Percentiles rank a stretch among this genome's conserved stretches.
These are phyloP conservation scores for Skeletonema menzelii DNA, from an alignment of 108 stramenopile species.

Conservation along the genomic window DNA sequence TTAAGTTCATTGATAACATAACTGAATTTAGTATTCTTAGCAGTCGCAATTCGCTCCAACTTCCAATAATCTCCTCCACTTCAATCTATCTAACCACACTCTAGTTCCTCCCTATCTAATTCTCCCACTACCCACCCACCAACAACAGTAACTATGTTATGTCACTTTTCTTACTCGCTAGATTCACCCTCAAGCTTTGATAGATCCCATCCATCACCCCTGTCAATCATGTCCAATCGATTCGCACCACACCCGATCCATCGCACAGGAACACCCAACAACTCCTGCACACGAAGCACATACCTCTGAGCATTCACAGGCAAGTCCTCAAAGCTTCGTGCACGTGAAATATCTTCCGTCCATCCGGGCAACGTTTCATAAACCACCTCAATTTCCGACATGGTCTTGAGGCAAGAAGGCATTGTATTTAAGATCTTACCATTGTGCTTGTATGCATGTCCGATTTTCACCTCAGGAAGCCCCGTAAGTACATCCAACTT, in stretches of 20 bases:
- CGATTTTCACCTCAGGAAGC: conserved; percentile 79
- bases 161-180: not conserved
- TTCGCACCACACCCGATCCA: conserved; percentile 99
- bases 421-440: conserved; percentile 87
- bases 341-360: conserved; percentile 90
- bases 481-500: conserved; percentile 99
- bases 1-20: too few species aligned
- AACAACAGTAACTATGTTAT: not conserved
- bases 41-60: not conserved
- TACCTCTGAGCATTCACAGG: conserved; percentile 93
- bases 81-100: not conserved
- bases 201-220: conserved; percentile 81
- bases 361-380: conserved; percentile 96
- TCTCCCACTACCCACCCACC: not conserved
- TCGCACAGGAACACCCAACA: conserved; percentile 90
- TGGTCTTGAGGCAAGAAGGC: conserved; percentile 88
- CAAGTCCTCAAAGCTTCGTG: conserved; percentile 92
- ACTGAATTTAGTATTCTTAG: too few species aligned
- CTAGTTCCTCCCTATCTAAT: not conserved
- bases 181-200: conserved; percentile 8
- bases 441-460: conserved; percentile 86
- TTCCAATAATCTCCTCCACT: not conserved
- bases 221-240: conserved; percentile 89
- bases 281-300: conserved; percentile 91
- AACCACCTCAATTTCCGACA: conserved; percentile 88